These are phyloP conservation scores for Trametes cubensis DNA, from an alignment of 768 basidiomycete species.

Conservation along the genomic window DNA sequence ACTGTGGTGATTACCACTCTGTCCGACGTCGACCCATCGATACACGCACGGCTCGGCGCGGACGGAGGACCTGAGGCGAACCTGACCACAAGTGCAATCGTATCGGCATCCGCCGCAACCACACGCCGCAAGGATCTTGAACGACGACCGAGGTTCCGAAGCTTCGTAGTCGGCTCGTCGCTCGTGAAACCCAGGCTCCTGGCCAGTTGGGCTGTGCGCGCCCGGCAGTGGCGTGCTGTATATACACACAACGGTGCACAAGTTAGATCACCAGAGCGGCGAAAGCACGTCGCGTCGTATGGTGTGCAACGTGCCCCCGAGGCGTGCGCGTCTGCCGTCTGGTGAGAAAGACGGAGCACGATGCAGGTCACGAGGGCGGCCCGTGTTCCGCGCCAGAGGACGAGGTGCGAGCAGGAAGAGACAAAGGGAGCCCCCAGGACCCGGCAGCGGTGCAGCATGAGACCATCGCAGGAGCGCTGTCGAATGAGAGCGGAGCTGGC, in stretches of 20 bases:
- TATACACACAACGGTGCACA: not conserved
- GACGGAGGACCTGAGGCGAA: not conserved
- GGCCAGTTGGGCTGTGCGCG: not conserved
- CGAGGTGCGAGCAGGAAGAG: too few relatives aligned
- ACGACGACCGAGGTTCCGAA: not conserved
- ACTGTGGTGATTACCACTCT: not conserved
- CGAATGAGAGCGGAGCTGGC: constrained; percentile 1
- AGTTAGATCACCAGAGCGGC: not conserved
- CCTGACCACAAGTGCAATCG: not conserved
- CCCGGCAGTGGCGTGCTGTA: not conserved
- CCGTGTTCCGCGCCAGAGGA: too few relatives aligned
- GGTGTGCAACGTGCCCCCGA: constrained; percentile 7
- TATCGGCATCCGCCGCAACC: not conserved
- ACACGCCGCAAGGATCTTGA: not conserved
- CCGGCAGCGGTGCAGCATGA: not conserved
- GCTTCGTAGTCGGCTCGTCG: not conserved
- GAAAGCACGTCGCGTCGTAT: not conserved
- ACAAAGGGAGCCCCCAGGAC: not conserved
- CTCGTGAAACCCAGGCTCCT: constrained; percentile 2
- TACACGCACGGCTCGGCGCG: not conserved
- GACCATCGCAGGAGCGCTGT: not conserved
- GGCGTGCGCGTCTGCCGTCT: not conserved
- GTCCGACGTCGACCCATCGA: not conserved
- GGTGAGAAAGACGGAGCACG: constrained; percentile 2
- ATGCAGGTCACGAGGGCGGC: not conserved